These are phyloP conservation scores for Phialemoniopsis sp. DNA, from an alignment of 2,329 filamentous ascomycete genomes.

Conservation along the genomic window DNA sequence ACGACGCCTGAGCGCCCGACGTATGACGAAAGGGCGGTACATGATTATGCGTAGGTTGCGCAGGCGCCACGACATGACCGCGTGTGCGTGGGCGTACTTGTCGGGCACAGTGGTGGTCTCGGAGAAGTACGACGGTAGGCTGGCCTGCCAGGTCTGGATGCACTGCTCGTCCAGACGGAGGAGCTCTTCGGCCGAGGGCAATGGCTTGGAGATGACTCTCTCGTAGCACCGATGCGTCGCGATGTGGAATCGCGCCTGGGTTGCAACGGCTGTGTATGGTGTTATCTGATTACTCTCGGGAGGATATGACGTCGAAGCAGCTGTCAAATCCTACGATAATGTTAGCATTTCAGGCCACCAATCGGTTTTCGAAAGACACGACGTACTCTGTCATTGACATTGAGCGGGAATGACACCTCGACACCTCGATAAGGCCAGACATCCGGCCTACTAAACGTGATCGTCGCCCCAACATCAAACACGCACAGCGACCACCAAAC, in stretches of 20 bases:
- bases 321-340: constrained; percentile 19
- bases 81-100: constrained; percentile 32
- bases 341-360: constrained; percentile 1
- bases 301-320: constrained; percentile 25
- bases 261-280: constrained; percentile 35
- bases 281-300: constrained; percentile 31
- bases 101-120: constrained; percentile 22
- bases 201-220: constrained; percentile 36
- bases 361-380: not conserved
- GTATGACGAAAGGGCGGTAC: constrained; percentile 40
- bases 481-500: constrained; percentile 34
- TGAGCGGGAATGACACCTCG: constrained; percentile 15
- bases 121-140: constrained; percentile 29
- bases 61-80: constrained; percentile 36
- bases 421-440: constrained; percentile 17
- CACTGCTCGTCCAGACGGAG: constrained; percentile 31
- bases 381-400: constrained; percentile 16
- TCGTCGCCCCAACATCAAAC: constrained; percentile 38
- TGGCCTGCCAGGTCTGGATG: constrained; percentile 30
- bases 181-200: constrained; percentile 33
- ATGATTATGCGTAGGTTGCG: constrained; percentile 42
- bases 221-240: constrained; percentile 39
- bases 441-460: constrained; percentile 25
- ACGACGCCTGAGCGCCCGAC: constrained; percentile 18
- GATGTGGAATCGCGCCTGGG: constrained; percentile 39